Base-by-base conservation (phyloP, 495 filamentous ascomycete genomes). In the Hyaloscypha variabilis region DNA sequence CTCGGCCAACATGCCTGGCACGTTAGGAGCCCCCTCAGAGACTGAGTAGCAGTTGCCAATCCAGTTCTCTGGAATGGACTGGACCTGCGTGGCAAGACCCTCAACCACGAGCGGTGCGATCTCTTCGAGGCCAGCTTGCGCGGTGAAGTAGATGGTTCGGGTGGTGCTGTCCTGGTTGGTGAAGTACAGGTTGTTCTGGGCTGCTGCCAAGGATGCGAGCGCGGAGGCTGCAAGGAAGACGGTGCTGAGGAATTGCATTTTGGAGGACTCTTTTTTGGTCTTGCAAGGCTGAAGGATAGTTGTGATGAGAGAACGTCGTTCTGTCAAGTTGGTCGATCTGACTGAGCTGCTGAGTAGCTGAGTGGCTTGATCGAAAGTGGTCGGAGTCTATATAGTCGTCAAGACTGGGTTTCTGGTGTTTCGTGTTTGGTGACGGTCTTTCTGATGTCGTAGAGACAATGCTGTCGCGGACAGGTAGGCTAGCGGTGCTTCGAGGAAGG, bases 1-100 rank as follows among this genome's bases (percentile, higher is more conserved):
- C 75, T 85, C 83, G 30, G 77, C 82, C 21, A 85, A 77, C 81
- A 85, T 84, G 71, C 82, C 82, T 1, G 77, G 75, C 2, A 71
- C 65, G 52, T 75, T 67, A 2, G 57, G 51, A 0, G 62, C 49
- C 54, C 80, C 82, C 17, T 81, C 67, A 39, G 63, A 69, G 61
- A 79, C 71, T n/a, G 81, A 59, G 68, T 76, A 83, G 57, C 63
- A 78, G 73, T 83, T 84, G 30, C 83, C 83, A 34, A 75, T 71
- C 82, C 81, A 85, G 21, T 60, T 62, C 1, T 67, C 10, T 19
- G 82, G 80, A 61, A 84, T 67, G 8, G 70, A 58, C 29, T 76
- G 68, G 53, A 69, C 75, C 59, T 65, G 59, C 14, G 59, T 68
- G n/a, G 61, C 49, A 63, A 56, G 24, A 28, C 75, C 79, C 17